Conservation (phyloP, 257 asterid genomes). For the Solanum ahanhuiri region DNA sequence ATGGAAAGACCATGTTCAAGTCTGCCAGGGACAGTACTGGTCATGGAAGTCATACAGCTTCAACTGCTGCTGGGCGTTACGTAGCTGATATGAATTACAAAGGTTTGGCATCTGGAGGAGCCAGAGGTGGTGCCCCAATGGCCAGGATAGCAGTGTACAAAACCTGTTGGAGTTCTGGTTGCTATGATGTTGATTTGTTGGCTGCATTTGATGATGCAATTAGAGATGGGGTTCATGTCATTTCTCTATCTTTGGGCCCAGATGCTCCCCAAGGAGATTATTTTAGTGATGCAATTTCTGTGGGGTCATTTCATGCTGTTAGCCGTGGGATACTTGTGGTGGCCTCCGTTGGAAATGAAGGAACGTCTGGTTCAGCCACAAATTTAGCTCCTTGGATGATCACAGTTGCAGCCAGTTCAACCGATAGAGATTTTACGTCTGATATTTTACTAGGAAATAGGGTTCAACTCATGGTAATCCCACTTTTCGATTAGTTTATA, state of each 20-base stretch:
- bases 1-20: slow-evolving; percentile 18
- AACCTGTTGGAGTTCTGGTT: slow-evolving; percentile 78
- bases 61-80: slow-evolving; percentile 87
- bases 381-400: slow-evolving; percentile 95
- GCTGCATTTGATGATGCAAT: slow-evolving; percentile 96
- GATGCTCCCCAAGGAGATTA: slow-evolving; percentile 77
- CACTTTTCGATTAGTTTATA: background rate
- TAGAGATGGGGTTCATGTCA: slow-evolving; percentile 70
- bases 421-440: slow-evolving; percentile 66
- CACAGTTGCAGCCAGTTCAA: slow-evolving; percentile 84
- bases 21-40: slow-evolving; percentile 85
- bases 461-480: slow-evolving; percentile 44
- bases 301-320: slow-evolving; percentile 86
- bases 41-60: slow-evolving; percentile 92
- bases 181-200: slow-evolving; percentile 79
- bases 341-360: slow-evolving; percentile 85
- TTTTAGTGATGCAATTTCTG: slow-evolving; percentile 77
- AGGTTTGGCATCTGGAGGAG: slow-evolving; percentile 83
- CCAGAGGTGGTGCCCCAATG: slow-evolving; percentile 92
- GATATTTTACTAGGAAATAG: slow-evolving; percentile 69
- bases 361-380: slow-evolving; percentile 54
- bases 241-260: slow-evolving; percentile 77
- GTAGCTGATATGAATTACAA: slow-evolving; percentile 60
- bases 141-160: slow-evolving; percentile 87
- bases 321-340: slow-evolving; percentile 69